Evolutionary conservation across 1,139 yeast species (phyloP).

Genomic region (Saccharomyces hybrid): DNA sequence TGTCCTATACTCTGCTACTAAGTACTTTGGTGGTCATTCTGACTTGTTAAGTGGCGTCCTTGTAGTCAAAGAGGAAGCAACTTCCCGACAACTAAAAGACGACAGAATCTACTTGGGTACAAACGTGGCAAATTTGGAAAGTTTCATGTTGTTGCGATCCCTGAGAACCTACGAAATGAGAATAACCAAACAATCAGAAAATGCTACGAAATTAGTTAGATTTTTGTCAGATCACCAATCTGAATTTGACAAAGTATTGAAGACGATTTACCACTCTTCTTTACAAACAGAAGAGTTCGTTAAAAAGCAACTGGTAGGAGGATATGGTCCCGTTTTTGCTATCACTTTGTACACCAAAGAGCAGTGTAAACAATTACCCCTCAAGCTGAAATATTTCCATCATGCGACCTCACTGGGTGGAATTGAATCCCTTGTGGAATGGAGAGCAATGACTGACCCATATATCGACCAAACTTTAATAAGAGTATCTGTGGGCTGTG

Average conservation of each 20-base stretch:
- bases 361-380: slow-evolving; percentile 58
- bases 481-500: slow-evolving; percentile 74
- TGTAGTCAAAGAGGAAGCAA: slow-evolving; percentile 47
- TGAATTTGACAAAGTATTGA: slow-evolving; percentile 40
- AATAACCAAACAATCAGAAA: slow-evolving; percentile 54
- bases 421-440: slow-evolving; percentile 83
- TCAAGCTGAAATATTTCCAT: slow-evolving; percentile 59
- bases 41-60: slow-evolving; percentile 78
- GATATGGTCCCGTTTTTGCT: slow-evolving; percentile 69
- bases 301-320: slow-evolving; percentile 53
- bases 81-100: slow-evolving; percentile 39
- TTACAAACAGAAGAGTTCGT: slow-evolving; percentile 62
- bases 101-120: slow-evolving; percentile 73
- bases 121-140: slow-evolving; percentile 68
- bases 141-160: slow-evolving; percentile 66
- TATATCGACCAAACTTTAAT: slow-evolving; percentile 47
- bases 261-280: slow-evolving; percentile 59
- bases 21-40: slow-evolving; percentile 91
- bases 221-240: slow-evolving; percentile 44
- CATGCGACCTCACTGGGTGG: slow-evolving; percentile 95
- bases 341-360: slow-evolving; percentile 46
- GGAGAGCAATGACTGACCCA: slow-evolving; percentile 75
- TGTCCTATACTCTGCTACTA: slow-evolving; percentile 84
- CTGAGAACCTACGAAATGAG: slow-evolving; percentile 72
- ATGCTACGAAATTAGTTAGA: slow-evolving; percentile 55